Conservation (phyloP, 2,329 filamentous ascomycete species). For the Colletotrichum lindemuthianum region DNA sequence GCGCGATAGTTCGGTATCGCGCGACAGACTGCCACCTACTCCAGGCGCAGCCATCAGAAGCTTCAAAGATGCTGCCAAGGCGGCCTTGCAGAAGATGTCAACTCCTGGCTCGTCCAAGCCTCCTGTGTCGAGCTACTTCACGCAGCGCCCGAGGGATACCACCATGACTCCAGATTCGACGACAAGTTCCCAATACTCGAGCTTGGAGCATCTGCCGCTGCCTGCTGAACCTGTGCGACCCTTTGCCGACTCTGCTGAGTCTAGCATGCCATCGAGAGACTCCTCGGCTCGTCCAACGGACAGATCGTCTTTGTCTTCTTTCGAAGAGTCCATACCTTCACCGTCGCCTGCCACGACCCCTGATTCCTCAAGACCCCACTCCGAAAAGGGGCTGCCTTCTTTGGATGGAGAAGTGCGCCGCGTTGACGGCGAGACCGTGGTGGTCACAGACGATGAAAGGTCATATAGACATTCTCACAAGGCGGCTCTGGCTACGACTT, state of each 20-base stretch:
- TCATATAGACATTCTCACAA: slow-evolving; percentile 32
- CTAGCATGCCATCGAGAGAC: slow-evolving; percentile 19
- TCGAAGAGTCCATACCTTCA: slow-evolving; percentile 48
- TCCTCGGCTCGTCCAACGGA: slow-evolving; percentile 32
- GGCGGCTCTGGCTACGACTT: slow-evolving; percentile 9
- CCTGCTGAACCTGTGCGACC: slow-evolving; percentile 13
- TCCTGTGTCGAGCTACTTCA: slow-evolving; percentile 30
- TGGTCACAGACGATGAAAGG: slow-evolving; percentile 33
- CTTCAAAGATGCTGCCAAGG: slow-evolving; percentile 48
- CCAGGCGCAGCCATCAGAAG: slow-evolving; percentile 35
- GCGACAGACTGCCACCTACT: slow-evolving; percentile 10
- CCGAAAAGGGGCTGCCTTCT: slow-evolving; percentile 46
- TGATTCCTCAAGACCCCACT: slow-evolving; percentile 52
- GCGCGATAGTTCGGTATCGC: slow-evolving; percentile 5
- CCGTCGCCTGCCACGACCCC: slow-evolving; percentile 50
- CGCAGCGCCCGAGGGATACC: slow-evolving; percentile 12
- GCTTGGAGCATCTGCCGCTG: slow-evolving; percentile 2
- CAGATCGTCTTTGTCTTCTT: slow-evolving; percentile 43
- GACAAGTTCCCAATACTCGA: slow-evolving; percentile 32
- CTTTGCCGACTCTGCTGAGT: slow-evolving; percentile 16
- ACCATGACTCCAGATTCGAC: slow-evolving; percentile 26
- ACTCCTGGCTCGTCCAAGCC: slow-evolving; percentile 30
- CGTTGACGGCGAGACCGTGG: slow-evolving; percentile 24
- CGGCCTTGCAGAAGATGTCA: slow-evolving; percentile 42
- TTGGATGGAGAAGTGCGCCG: slow-evolving; percentile 31